Percentiles rank a stretch among this genome's conserved stretches.
These are phyloP conservation scores for Haplographium delicatum DNA, from an alignment of 495 filamentous ascomycete genomes.

Conservation along the genomic window DNA sequence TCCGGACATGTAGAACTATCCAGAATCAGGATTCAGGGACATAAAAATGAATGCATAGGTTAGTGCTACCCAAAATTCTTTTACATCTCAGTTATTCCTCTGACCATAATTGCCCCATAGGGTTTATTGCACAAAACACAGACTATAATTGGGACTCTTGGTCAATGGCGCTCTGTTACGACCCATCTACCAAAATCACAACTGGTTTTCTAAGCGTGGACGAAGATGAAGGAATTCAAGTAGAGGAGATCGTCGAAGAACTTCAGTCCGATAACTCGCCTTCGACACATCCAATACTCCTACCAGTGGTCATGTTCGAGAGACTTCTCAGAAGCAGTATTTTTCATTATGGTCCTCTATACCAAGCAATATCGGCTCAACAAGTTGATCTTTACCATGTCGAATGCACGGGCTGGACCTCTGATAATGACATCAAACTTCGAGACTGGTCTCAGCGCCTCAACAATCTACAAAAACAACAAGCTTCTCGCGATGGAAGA, in stretches of 20 bases:
- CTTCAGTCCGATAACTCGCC: constrained; percentile 1
- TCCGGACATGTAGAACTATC: background rate
- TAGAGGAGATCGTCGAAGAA: constrained; percentile 1
- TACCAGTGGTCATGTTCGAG: constrained; percentile 3
- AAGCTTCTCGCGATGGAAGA: background rate
- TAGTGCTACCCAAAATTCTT: too few relatives aligned
- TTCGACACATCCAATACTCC: background rate
- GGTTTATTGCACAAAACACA: constrained; percentile 1
- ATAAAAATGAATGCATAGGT: background rate
- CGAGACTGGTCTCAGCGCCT: background rate
- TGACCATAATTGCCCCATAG: background rate
- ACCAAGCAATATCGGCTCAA: background rate
- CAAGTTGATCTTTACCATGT: background rate
- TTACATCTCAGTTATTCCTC: background rate
- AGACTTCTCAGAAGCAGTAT: constrained; percentile 1
- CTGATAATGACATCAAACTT: background rate
- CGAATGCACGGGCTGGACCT: background rate
- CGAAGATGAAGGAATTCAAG: background rate
- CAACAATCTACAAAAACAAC: background rate
- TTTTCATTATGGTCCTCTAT: background rate
- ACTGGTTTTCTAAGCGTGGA: background rate
- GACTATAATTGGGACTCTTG: constrained; percentile 8
- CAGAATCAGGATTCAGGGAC: background rate
- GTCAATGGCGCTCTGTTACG: constrained; percentile 2
- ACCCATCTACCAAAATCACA: background rate